phyloP scores from a whole-genome alignment of 495 filamentous ascomycete species.

The Xylaria longipes region DNA sequence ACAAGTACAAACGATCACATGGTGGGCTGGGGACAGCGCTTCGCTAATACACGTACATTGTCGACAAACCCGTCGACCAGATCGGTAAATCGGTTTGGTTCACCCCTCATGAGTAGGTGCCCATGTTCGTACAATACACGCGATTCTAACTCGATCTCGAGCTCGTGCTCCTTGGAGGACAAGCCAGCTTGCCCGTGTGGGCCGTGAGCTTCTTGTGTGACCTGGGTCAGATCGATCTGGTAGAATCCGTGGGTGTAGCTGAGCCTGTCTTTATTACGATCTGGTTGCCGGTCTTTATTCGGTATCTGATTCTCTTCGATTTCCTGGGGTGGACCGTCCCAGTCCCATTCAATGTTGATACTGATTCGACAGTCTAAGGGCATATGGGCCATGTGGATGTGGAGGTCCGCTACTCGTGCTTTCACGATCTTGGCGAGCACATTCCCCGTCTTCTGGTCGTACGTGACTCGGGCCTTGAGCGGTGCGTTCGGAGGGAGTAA shows the following conservation, averaged over 20 bases:
- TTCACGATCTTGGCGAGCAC: slow-evolving; percentile 88
- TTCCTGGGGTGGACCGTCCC: slow-evolving; percentile 68
- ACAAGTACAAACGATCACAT: slow-evolving; percentile 1
- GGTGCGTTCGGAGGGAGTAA: slow-evolving; percentile 62
- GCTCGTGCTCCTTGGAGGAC: slow-evolving; percentile 77
- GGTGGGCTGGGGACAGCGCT: slow-evolving; percentile 35
- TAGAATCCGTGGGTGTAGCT: slow-evolving; percentile 86
- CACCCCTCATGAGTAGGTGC: slow-evolving; percentile 57
- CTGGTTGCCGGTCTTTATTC: slow-evolving; percentile 55
- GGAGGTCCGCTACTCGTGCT: slow-evolving; percentile 80
- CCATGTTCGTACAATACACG: slow-evolving; percentile 73
- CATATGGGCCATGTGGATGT: slow-evolving; percentile 74
- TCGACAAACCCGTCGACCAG: slow-evolving; percentile 83
- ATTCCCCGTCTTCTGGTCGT: slow-evolving; percentile 73
- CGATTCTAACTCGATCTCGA: slow-evolving; percentile 83
- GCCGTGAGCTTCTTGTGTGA: slow-evolving; percentile 46
- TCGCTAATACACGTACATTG: slow-evolving; percentile 76
- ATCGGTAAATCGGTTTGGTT: slow-evolving; percentile 73
- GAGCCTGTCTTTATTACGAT: slow-evolving; percentile 84
- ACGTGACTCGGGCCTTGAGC: slow-evolving; percentile 76
- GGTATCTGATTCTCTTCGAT: slow-evolving; percentile 50
- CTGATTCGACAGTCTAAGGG: slow-evolving; percentile 86
- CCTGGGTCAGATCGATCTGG: slow-evolving; percentile 89
- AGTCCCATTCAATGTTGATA: slow-evolving; percentile 88
- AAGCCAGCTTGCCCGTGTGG: slow-evolving; percentile 26